Evolutionary conservation across 192 early-diverging fungal species (phyloP).

Genomic region (Rhizophlyctis rosea): DNA sequence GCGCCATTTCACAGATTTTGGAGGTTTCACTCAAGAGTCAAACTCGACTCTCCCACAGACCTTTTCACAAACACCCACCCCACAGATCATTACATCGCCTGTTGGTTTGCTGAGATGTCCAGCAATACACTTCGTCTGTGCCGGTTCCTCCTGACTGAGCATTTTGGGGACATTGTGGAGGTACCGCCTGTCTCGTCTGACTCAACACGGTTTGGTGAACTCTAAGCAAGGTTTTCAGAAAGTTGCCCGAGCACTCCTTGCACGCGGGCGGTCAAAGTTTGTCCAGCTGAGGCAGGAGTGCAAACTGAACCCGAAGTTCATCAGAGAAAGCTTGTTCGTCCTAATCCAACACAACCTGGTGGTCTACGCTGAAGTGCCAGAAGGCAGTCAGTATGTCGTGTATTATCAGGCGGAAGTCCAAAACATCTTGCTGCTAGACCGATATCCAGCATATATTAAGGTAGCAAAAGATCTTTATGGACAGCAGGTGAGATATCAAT

Average conservation of each 20-base stretch:
- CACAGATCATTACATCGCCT: too few species aligned
- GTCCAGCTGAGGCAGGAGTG: slow-evolving; percentile 46
- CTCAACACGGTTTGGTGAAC: slow-evolving; percentile 23
- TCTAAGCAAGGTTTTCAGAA: slow-evolving; percentile 34
- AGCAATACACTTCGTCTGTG: slow-evolving; percentile 16
- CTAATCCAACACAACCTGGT: slow-evolving; percentile 85
- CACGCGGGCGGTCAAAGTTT: slow-evolving; percentile 68
- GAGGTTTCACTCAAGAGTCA: too few species aligned
- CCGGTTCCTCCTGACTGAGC: slow-evolving; percentile 58
- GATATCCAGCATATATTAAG: slow-evolving; percentile 33
- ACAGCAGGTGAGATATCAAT: slow-evolving; percentile 13
- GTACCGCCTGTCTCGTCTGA: slow-evolving; percentile 9
- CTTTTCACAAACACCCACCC: too few species aligned
- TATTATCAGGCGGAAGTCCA: slow-evolving; percentile 64
- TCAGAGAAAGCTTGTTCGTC: slow-evolving; percentile 72
- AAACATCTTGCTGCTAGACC: slow-evolving; percentile 54
- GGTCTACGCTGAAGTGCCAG: slow-evolving; percentile 64
- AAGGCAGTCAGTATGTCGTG: slow-evolving; percentile 55
- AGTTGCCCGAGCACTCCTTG: slow-evolving; percentile 57
- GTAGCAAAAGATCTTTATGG: slow-evolving; percentile 23
- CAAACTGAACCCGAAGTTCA: slow-evolving; percentile 44
- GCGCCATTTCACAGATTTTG: too few species aligned
- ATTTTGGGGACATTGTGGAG: slow-evolving; percentile 78
- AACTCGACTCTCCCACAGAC: too few species aligned
- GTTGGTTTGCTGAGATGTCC: too few species aligned